Evolutionary conservation across 768 basidiomycete genomes (phyloP), one percentile per base, ranked within the genome.

Genomic region (Rhodotorula taiwanensis): DNA sequence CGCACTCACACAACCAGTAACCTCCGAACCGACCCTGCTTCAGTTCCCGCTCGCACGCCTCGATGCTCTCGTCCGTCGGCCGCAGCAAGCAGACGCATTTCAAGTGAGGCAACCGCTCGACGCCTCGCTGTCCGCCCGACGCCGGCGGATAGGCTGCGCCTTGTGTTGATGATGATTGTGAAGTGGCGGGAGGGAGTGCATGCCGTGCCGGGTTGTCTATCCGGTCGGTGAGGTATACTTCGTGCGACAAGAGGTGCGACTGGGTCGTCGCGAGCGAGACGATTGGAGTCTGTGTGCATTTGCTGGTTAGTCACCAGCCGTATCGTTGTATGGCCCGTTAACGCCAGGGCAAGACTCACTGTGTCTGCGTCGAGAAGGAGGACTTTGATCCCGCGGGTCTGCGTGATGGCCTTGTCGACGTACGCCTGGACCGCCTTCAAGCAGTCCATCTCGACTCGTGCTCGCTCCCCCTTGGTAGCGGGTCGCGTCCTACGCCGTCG

Each of bases 1-100:
- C 79, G 81, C 80, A 90, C 94, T 87, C 83, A 98, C 94, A 99
- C 75, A 99, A 79, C 81, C 94, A 98, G 78, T 99, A 99, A 78
- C 92, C 91, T 75, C 92, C 92, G 72, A 98, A 99, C 77, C 87
- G 87, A 15, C 93, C 94, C 72, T 90, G 87, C 42, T 81, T 81
- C 39, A 99, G 80, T 74, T 99, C 95, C 58, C 82, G 79, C 69
- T 86, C 87, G 58, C 97, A 80, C 30, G 86, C 87, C 58, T 84
- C 84, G 41, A 99, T 79, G 73, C 89, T 92, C 34, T 86, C 84
- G 52, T 88, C 85, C 59, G 81, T 86, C 43, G 84, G 85, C 55
- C 90, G 84, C 14, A 99, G 80, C 74, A 99, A 92, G 75, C 90
- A 94, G 56, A 98, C 84, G 74, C 95, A 98, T 77, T 93, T 94